phyloP scores from a whole-genome alignment of 805 yeast genomes.

The Brettanomyces sp. region DNA sequence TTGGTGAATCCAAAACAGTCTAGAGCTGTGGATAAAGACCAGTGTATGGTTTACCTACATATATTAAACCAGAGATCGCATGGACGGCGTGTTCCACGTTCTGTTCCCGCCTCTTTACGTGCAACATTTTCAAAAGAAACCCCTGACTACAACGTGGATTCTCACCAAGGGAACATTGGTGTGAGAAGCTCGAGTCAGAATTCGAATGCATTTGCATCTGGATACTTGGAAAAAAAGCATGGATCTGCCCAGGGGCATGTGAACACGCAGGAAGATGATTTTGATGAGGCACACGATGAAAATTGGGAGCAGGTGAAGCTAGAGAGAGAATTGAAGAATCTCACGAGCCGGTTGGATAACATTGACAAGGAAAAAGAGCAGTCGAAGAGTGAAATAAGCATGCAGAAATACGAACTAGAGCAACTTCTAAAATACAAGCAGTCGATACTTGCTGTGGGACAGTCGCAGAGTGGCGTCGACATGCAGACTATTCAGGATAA shows the following conservation, averaged over 20 bases:
- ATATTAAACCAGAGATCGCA: slow-evolving; percentile 80
- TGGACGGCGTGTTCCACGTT: slow-evolving; percentile 74
- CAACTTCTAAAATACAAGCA: slow-evolving; percentile 75
- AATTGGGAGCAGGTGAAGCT: slow-evolving; percentile 91
- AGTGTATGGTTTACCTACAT: slow-evolving; percentile 80
- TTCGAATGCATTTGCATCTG: slow-evolving; percentile 37
- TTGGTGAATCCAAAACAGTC: slow-evolving; percentile 84
- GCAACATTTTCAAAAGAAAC: slow-evolving; percentile 85
- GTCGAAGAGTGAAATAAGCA: slow-evolving; percentile 20
- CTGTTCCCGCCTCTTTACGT: slow-evolving; percentile 87
- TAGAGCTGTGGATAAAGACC: slow-evolving; percentile 89
- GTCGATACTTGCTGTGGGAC: slow-evolving; percentile 36
- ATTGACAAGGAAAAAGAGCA: slow-evolving; percentile 41
- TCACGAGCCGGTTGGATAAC: slow-evolving; percentile 55
- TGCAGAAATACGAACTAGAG: slow-evolving; percentile 58
- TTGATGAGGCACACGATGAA: slow-evolving; percentile 61
- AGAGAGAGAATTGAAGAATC: slow-evolving; percentile 64
- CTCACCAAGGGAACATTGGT: slow-evolving; percentile 38
- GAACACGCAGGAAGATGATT: slow-evolving; percentile 41
- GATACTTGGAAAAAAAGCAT: slow-evolving; percentile 30
- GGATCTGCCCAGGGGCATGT: neutral
- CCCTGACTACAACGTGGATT: slow-evolving; percentile 60
- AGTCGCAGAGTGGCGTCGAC: slow-evolving; percentile 23
- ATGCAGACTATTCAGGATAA: slow-evolving; percentile 50
- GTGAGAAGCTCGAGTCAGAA: slow-evolving; percentile 3